Evolutionary conservation across 1,139 yeast species (phyloP), one percentile per base, ranked within the genome.

Genomic region (Yamadazyma mexicana): DNA sequence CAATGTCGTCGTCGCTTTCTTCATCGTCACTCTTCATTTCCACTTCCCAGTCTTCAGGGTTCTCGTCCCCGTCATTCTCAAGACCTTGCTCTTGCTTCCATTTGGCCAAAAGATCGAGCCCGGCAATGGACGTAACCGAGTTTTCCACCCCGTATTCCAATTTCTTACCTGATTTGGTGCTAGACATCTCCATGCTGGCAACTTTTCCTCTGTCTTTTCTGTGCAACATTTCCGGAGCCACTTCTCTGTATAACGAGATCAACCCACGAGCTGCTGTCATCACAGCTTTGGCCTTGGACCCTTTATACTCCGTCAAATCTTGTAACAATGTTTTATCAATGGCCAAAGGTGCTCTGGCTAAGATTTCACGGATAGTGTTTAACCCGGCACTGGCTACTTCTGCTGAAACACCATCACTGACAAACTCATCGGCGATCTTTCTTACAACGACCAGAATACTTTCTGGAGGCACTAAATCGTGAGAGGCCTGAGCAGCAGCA

Each of bases 351-450:
- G 95, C 94, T 69, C 98, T 83, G 2, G 96, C 66, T 47, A 92
- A 75, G 44, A 92, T 87, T 64, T 92, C 98, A 51, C 98, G 75
- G 45, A 92, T 91, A 5, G 98, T 87, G 62, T 92, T 92, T 48
- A 92, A 73, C 55, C 99, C 99, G 3, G 98, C 98, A 37, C 97
- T 89, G 10, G 98, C 97, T 40, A 91, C 98, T 64, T 92, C 97
- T 17, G 96, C 83, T 9, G 98, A 89, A 29, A 92, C 98, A 71
- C 98, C 98, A 58, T 92, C 98, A 52, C 96, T 87, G 34, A 92
- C 97, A 56, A 92, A 92, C 64, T 94, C 98, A 64, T 92, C 95
- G 2, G 98, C 98, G 52, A 92, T 83, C 59, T 91, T 92, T 44
- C 96, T 78, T 8, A 92, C 83, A 49, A 92, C 80, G 36, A 85